A percentile compares a stretch with the other conserved stretches of the same genome.
These are phyloP conservation scores for Penicillium concentricum DNA, from an alignment of 2,329 filamentous ascomycete species.

Conservation along the genomic window DNA sequence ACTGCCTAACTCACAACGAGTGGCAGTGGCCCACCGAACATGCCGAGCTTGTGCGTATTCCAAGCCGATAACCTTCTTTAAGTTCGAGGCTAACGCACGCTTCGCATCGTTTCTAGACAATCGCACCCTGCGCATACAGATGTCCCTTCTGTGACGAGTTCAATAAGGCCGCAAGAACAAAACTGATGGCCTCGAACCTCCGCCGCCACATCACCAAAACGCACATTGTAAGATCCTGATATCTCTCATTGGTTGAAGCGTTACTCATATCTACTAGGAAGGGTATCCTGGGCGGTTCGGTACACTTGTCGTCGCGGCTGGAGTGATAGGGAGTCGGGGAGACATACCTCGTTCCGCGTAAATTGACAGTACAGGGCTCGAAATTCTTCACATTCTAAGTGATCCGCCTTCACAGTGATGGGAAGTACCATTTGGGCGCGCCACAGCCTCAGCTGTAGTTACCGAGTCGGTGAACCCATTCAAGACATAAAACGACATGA, in stretches of 20 bases:
- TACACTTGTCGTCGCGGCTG: neutral
- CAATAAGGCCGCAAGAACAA: neutral
- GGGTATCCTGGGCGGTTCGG: neutral
- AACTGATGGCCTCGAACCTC: neutral
- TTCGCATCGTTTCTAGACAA: neutral
- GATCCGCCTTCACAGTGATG: neutral
- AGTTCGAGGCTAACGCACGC: neutral
- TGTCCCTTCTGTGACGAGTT: neutral
- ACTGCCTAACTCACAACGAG: neutral
- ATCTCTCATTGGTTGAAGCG: neutral
- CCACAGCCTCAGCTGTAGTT: too few species aligned
- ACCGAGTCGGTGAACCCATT: too few species aligned
- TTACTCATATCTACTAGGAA: neutral
- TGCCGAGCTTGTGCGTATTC: neutral
- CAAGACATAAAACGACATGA: neutral
- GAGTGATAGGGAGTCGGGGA: neutral
- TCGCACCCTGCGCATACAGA: neutral
- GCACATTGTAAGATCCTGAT: neutral
- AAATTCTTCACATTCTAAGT: neutral
- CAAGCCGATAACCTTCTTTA: neutral
- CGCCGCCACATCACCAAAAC: neutral
- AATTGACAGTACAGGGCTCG: neutral
- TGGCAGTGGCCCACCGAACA: neutral
- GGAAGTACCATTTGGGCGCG: neutral
- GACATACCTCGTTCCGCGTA: neutral